A percentile compares a stretch with the other conserved stretches of the same genome.
Evolutionary conservation across 1,284 basidiomycete species (phyloP).

Genomic region (Rhodotorula sp.): DNA sequence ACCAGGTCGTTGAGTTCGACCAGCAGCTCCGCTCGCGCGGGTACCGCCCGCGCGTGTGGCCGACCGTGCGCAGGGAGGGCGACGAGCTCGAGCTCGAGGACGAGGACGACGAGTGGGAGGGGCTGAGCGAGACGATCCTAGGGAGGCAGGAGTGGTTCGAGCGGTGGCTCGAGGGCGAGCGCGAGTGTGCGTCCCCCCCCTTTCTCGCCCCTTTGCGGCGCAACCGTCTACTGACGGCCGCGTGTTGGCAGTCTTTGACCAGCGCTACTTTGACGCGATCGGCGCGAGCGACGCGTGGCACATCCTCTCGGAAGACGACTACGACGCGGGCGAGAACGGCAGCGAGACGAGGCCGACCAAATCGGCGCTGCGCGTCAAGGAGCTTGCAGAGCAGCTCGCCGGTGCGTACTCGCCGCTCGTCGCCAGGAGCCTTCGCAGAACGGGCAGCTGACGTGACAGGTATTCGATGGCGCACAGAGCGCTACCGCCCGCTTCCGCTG

Average conservation of each 20-base stretch:
- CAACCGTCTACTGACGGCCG: background rate
- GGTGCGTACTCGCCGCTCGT: conserved; percentile 55
- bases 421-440: no score
- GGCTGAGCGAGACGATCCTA: conserved; percentile 76
- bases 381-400: conserved; percentile 84
- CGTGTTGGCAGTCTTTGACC: conserved; percentile 64
- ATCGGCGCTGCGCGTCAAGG: conserved; percentile 75
- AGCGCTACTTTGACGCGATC: conserved; percentile 79
- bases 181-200: conserved; percentile 64
- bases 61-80: conserved; percentile 2
- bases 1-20: conserved; percentile 87
- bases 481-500: conserved; percentile 81
- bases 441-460: no score
- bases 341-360: conserved; percentile 62
- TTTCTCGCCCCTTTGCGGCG: background rate
- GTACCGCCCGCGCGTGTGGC: conserved; percentile 24
- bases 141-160: conserved; percentile 84
- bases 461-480: conserved; percentile 58
- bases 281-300: conserved; percentile 80
- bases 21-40: conserved; percentile 64
- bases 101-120: conserved; percentile 62
- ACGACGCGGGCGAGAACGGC: conserved; percentile 55
- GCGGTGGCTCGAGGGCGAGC: conserved; percentile 83
- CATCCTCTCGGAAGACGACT: conserved; percentile 63
- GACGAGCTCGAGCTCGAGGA: conserved; percentile 41